Evolutionary conservation across 1,139 yeast genomes (phyloP), one percentile per base, ranked within the genome.

Genomic region (Lodderomyces elongisporus): DNA sequence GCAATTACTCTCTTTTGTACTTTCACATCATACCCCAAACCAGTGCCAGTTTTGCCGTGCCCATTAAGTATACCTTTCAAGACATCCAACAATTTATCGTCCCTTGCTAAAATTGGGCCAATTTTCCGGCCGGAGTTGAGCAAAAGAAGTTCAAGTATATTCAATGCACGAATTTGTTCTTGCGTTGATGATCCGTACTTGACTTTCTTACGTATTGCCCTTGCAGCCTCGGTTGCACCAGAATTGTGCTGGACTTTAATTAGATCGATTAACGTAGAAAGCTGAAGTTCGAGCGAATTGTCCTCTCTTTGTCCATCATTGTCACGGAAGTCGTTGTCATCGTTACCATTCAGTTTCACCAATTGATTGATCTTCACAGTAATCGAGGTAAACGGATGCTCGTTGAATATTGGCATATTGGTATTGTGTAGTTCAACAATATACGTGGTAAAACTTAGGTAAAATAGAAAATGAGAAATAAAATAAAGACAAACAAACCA

Each of bases 151-250:
- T 89, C 95, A 39, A 88, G 64, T 14, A 89, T 50, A 38, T 74
- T 74, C 43, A 89, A 59, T 0, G 95, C 85, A 34, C 84, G 69
- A 34, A 71, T 45, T 51, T 83, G 91, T 41, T 77, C 79, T 20
- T 64, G 64, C 2, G 59, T 53, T 1, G 65, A 48, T 16, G 53
- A 56, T n/a, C 97, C 97, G 53, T 91, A 84, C 60, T 91, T 91
- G 53, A 91, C 65, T 52, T 80, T 78, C 63, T 91, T 91, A 34
- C 98, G 71, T 25, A 91, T 65, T 1, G 95, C 94, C 34, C 97
- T 67, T 0, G 96, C 96, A 1, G 95, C 93, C 56, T 89, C 97
- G 8, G 68, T 61, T 2, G 87, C 77, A 1, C 93, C 70, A 14
- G 52, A 39, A 9, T 47, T 30, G 0, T 60, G 58, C 48, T 67